These are phyloP conservation scores for Ampelocalamus luodianensis DNA, from an alignment of 176 grass and related monocot genomes.

Conservation along the genomic window DNA sequence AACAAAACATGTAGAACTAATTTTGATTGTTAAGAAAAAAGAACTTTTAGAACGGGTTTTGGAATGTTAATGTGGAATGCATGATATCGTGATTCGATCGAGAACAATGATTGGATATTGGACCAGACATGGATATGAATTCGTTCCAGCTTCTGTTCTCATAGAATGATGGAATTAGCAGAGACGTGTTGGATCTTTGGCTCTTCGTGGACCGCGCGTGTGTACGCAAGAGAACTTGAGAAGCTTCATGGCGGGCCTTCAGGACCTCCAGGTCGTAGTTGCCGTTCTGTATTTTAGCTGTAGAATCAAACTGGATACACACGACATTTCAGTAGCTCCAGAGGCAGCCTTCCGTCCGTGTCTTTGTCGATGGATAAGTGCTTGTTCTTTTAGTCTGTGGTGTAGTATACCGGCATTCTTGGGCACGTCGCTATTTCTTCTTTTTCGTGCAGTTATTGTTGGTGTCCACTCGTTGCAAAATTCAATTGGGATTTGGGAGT, in stretches of 20 bases:
- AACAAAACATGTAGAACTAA: neutral
- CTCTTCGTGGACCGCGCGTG: slow-evolving; percentile 10
- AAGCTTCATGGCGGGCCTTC: slow-evolving; percentile 29
- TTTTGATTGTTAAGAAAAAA: neutral
- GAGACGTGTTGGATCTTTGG: slow-evolving; percentile 2
- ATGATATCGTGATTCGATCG: neutral
- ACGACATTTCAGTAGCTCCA: slow-evolving; percentile 10
- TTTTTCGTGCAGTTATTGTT: neutral
- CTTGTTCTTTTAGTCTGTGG: slow-evolving; percentile 20
- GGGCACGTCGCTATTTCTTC: slow-evolving; percentile 33
- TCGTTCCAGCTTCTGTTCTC: neutral
- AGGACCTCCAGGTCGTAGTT: slow-evolving; percentile 24
- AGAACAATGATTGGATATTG: neutral
- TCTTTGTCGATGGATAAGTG: slow-evolving; percentile 14
- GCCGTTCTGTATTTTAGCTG: slow-evolving; percentile 33
- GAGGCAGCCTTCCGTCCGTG: slow-evolving; percentile 13
- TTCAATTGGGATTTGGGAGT: slow-evolving; percentile 13
- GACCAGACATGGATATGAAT: neutral
- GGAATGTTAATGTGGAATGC: neutral
- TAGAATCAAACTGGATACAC: slow-evolving; percentile 4
- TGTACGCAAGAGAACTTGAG: slow-evolving; percentile 7
- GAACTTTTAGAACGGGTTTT: neutral
- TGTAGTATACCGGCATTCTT: neutral
- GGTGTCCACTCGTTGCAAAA: slow-evolving; percentile 16
- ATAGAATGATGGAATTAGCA: neutral